These are phyloP conservation scores for Conticribra guillardii DNA, from an alignment of 108 stramenopile genomes.

Conservation along the genomic window DNA sequence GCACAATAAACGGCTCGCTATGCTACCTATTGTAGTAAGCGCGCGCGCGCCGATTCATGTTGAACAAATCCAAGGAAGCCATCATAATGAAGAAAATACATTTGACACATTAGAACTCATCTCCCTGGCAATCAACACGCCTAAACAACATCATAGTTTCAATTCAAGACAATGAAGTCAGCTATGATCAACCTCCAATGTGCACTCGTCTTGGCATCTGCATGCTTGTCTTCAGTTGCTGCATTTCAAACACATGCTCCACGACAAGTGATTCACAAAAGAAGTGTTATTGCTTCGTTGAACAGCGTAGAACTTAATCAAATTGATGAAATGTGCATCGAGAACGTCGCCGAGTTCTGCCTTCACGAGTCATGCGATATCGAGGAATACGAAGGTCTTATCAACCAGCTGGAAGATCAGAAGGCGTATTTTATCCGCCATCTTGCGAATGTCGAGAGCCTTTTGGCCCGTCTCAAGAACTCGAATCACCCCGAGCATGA, in stretches of 20 bases:
- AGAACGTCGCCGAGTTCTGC: constrained; percentile 60
- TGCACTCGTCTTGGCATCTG: too few species aligned
- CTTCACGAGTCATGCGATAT: constrained; percentile 53
- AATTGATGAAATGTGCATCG: constrained; percentile 58
- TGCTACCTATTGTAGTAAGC: too few species aligned
- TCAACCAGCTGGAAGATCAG: constrained; percentile 57
- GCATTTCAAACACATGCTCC: constrained; percentile 17
- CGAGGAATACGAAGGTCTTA: constrained; percentile 55
- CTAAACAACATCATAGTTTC: too few species aligned
- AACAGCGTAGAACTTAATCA: constrained; percentile 38
- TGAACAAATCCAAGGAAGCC: too few species aligned
- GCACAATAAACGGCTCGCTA: too few species aligned
- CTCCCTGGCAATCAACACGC: too few species aligned
- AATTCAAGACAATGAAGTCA: too few species aligned
- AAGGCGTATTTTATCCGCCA: constrained; percentile 34
- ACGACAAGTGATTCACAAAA: background rate
- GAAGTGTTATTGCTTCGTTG: background rate
- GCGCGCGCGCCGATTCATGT: too few species aligned
- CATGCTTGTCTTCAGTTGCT: background rate
- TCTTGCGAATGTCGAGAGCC: constrained; percentile 43
- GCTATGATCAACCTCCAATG: too few species aligned
- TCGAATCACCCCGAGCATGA: constrained; percentile 40
- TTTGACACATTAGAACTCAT: too few species aligned
- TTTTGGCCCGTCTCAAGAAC: constrained; percentile 32
- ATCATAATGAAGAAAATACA: too few species aligned